Base-by-base conservation (phyloP, 2,329 filamentous ascomycete genomes). In the Verticillium alfalfae region DNA sequence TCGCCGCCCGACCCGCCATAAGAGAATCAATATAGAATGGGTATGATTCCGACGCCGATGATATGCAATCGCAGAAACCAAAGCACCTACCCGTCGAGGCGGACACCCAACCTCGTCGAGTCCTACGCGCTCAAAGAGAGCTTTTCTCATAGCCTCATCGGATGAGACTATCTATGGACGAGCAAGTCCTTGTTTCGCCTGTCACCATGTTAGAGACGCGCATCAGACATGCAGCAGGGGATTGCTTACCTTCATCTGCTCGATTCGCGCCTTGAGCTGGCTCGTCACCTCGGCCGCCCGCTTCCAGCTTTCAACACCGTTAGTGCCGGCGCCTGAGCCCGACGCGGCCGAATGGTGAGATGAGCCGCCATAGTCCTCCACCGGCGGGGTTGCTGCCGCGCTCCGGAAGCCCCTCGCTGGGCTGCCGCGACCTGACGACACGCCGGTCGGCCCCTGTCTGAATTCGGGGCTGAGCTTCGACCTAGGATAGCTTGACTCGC, bases 241-340 rank as follows among this genome's bases (percentile, higher is more conserved):
- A 52, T 2, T 16, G 70, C 78, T 67, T 70, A 85, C 86, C 84
- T 98, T 99, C 95, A 99, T 99, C 81, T 95, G 91, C 80, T 98
- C 95, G 75, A 99, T 99, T 73, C 95, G 87, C 59, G 94, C 93
- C 80, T 98, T 99, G 70, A 99, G 76, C 74, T 97, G 95, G 76
- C 93, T 97, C 60, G 95, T 99, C 62, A 99, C 95, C 79, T 99
- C 95, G 2, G 95, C 95, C 18, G 95, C 95, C 68, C 95, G 84
- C 79, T 93, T 96, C 95, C 95, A 99, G 73, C 93, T 98, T 78
- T 99, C 95, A 18, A 88, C 87, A 1, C 87, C 87, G 56, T 88
- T 84, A 39, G 16, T 58, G n/a, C 57, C 16, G 76, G 73, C 58
- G 56, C 68, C 75, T 67, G 66, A 73, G 63, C 64, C 71, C 59